A percentile compares a stretch with the other conserved stretches of the same genome.
These are phyloP conservation scores for Trypanosoma lewisi DNA, from an alignment of 208 protist genomes.

Conservation along the genomic window DNA sequence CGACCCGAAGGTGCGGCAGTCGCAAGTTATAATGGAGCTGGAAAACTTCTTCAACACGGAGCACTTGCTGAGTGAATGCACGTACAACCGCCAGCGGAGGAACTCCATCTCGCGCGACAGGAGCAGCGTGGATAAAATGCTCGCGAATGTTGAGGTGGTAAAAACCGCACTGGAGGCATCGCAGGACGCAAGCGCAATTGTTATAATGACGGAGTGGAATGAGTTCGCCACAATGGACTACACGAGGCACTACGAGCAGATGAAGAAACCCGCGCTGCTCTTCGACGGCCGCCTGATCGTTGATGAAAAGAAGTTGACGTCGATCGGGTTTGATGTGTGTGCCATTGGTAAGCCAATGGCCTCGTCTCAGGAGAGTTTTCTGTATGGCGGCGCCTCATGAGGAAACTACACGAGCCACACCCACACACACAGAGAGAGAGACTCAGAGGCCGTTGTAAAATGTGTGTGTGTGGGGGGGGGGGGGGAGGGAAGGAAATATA, in stretches of 20 bases:
- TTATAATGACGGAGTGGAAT: slow-evolving; percentile 98
- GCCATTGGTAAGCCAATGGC: slow-evolving; percentile 64
- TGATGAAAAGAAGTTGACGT: slow-evolving; percentile 48
- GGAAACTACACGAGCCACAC: not conserved
- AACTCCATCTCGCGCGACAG: not conserved
- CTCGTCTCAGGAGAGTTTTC: not conserved
- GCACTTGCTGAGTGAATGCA: slow-evolving; percentile 18
- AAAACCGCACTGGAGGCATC: slow-evolving; percentile 68
- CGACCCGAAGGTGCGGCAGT: slow-evolving; percentile 92
- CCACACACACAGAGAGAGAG: not conserved
- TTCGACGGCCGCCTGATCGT: slow-evolving; percentile 95
- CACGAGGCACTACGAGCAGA: slow-evolving; percentile 76
- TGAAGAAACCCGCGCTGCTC: slow-evolving; percentile 95
- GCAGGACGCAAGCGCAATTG: slow-evolving; percentile 82
- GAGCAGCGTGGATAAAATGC: slow-evolving; percentile 17
- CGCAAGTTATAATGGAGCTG: slow-evolving; percentile 66
- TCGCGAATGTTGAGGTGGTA: slow-evolving; percentile 29
- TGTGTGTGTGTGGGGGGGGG: no score
- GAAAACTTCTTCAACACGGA: slow-evolving; percentile 51
- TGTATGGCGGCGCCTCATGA: not conserved
- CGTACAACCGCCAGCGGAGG: slow-evolving; percentile 1
- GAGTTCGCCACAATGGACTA: slow-evolving; percentile 94
- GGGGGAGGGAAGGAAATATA: no score
- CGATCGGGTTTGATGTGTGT: slow-evolving; percentile 92
- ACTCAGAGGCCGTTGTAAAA: no score